Conservation (phyloP, 1,284 basidiomycete genomes). For the Naganishia cerealis region DNA sequence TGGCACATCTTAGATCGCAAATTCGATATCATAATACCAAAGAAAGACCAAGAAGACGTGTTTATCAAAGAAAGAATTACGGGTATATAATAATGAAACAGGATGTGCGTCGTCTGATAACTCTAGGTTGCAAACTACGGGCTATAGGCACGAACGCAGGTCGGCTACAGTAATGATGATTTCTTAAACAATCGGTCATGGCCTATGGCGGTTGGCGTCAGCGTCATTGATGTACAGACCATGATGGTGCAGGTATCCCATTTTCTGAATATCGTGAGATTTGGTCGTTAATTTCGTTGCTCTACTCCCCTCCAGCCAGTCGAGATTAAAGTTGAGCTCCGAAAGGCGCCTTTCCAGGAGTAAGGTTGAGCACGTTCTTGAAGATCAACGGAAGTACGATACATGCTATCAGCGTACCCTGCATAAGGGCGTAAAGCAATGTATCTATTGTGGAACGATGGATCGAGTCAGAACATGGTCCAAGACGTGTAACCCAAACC, state of each 20-base stretch:
- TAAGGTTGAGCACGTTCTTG: slow-evolving; percentile 66
- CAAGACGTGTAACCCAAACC: slow-evolving; percentile 15
- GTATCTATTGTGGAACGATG: slow-evolving; percentile 59
- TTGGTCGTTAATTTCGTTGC: slow-evolving; percentile 22
- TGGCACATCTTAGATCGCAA: not conserved
- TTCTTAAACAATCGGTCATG: slow-evolving; percentile 3
- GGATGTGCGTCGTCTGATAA: not conserved
- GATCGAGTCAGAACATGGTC: not conserved
- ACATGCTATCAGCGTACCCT: slow-evolving; percentile 74
- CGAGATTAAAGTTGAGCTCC: slow-evolving; percentile 26
- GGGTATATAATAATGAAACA: slow-evolving; percentile 27
- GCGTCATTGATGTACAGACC: not conserved
- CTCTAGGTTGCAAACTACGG: slow-evolving; percentile 20
- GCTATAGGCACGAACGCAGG: slow-evolving; percentile 16
- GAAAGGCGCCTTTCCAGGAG: slow-evolving; percentile 40
- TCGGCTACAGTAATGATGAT: slow-evolving; percentile 27
- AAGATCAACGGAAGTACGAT: slow-evolving; percentile 56
- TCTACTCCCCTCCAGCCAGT: not conserved
- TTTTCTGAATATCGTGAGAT: slow-evolving; percentile 18
- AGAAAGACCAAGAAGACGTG: not conserved
- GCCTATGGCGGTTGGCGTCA: slow-evolving; percentile 11
- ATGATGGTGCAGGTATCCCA: slow-evolving; percentile 8
- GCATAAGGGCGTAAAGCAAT: slow-evolving; percentile 72
- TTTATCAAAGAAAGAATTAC: not conserved
- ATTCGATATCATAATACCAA: not conserved